Base-by-base conservation (phyloP, 2,329 filamentous ascomycete genomes). In the Cladophialophora carrionii region DNA sequence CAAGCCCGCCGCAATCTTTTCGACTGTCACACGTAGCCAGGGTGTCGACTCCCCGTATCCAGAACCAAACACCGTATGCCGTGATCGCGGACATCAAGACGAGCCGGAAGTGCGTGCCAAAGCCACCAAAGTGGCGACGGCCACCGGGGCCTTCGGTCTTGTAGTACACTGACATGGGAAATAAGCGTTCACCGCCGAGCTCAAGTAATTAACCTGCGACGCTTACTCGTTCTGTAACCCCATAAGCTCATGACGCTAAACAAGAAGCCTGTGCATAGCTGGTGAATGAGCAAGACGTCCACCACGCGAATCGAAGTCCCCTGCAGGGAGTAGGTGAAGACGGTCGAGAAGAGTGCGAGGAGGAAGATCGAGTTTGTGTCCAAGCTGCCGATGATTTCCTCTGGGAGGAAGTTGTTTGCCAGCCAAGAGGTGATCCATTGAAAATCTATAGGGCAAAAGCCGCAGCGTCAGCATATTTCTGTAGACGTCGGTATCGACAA, bases 351-450 rank as follows among this genome's bases (percentile, higher is more conserved):
- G 14, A 43, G 37, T 8, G 37, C 37, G 14, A 43, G 17, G 6
- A 43, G 65, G 57, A 69, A 69, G 51, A 69, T 69, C 37, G 67
- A 66, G 34, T 69, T 69, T 32, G 62, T 64, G 10, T 69, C 67
- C 52, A 67, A 57, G 34, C 37, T 60, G 20, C 62, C 65, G n/a
- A 57, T 62, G 34, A 65, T 69, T 43, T 64, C 62, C 34, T 60
- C 59, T 17, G 55, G 37, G 26, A 64, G 64, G 65, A 69, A 70
- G 34, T 63, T 65, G 57, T 69, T 71, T 7, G 70, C 63, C 14
- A 70, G 56, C 67, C 70, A 68, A 48, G 54, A 63, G 12, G 65
- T 62, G 37, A 71, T 54, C 70, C 70, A 71, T 56, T 67, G 61
- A 17, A 57, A 31, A 29, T 65, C 63, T 65, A 9, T 12, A 20